Evolutionary conservation across 2,329 filamentous ascomycete genomes (phyloP).

Genomic region (Cryoendolithus antarcticus): DNA sequence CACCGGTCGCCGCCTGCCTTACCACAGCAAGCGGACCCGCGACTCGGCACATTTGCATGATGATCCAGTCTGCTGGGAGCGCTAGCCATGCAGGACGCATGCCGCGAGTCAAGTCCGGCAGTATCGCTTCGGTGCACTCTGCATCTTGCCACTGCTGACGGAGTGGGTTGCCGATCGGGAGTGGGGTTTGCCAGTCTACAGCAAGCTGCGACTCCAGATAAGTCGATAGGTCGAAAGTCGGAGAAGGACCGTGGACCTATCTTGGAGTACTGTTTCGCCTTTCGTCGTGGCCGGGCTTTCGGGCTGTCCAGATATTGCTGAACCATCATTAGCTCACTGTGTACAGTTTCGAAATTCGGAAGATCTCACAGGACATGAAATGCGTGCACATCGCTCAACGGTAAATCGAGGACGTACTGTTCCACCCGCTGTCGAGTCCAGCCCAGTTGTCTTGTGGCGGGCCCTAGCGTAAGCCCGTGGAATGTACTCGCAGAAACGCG

Average conservation of each 20-base stretch:
- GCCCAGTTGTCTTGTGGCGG: constrained; percentile 50
- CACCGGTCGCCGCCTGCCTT: no score
- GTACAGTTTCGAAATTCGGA: constrained; percentile 9
- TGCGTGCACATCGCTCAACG: constrained; percentile 33
- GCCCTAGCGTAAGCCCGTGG: constrained; percentile 17
- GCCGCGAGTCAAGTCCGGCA: neutral
- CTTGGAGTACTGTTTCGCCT: constrained; percentile 4
- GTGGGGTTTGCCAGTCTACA: neutral
- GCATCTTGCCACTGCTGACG: no score
- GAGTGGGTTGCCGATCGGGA: no score
- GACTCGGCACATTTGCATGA: neutral
- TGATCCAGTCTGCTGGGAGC: neutral
- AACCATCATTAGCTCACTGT: constrained; percentile 7
- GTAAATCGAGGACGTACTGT: constrained; percentile 48
- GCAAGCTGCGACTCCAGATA: neutral
- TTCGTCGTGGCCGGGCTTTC: constrained; percentile 23
- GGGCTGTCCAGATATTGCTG: constrained; percentile 37
- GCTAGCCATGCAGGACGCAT: neutral
- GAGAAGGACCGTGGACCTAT: neutral
- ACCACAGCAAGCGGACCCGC: no score
- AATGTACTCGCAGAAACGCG: constrained; percentile 41
- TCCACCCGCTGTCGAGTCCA: constrained; percentile 50
- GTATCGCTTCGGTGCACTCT: neutral
- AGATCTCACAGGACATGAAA: constrained; percentile 10
- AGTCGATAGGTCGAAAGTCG: neutral